These are phyloP conservation scores for Brassica cretica DNA, from an alignment of 345 rosid species.

Conservation along the genomic window DNA sequence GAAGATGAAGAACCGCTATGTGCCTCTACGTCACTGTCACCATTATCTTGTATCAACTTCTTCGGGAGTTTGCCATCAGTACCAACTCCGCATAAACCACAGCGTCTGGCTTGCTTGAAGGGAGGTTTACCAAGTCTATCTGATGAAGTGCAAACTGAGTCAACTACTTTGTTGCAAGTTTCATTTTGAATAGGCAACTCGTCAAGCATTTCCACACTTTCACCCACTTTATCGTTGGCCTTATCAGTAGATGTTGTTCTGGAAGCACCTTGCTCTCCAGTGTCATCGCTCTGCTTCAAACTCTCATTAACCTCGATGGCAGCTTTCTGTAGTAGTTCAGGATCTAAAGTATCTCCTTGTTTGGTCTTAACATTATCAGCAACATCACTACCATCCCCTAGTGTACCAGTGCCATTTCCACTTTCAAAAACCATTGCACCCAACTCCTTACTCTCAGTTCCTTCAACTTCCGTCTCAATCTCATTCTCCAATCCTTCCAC, in stretches of 20 bases:
- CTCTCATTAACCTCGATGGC: slow-evolving; percentile 34
- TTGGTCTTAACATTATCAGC: slow-evolving; percentile 19
- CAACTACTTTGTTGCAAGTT: slow-evolving; percentile 36
- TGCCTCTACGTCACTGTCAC: slow-evolving; percentile 76
- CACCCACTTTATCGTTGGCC: slow-evolving; percentile 41
- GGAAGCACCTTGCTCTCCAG: slow-evolving; percentile 31
- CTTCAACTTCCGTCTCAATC: slow-evolving; percentile 35
- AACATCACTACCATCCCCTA: slow-evolving; percentile 12
- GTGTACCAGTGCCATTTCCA: slow-evolving; percentile 22
- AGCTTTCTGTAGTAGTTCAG: slow-evolving; percentile 35
- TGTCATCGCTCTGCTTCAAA: slow-evolving; percentile 32
- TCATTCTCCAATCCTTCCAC: slow-evolving; percentile 31
- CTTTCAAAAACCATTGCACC: slow-evolving; percentile 26
- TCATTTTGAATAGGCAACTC: slow-evolving; percentile 46
- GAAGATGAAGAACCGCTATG: slow-evolving; percentile 84
- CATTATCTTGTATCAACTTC: slow-evolving; percentile 62
- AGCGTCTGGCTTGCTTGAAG: slow-evolving; percentile 76
- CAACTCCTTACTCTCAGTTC: slow-evolving; percentile 9
- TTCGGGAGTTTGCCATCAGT: slow-evolving; percentile 93
- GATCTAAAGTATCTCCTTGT: slow-evolving; percentile 14
- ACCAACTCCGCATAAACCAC: slow-evolving; percentile 95
- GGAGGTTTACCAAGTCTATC: slow-evolving; percentile 46
- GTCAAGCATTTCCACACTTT: slow-evolving; percentile 37
- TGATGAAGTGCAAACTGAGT: slow-evolving; percentile 36
- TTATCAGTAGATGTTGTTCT: slow-evolving; percentile 33